Evolutionary conservation across 352 stramenopile genomes (phyloP).

Genomic region (Pythium aphanidermatum): DNA sequence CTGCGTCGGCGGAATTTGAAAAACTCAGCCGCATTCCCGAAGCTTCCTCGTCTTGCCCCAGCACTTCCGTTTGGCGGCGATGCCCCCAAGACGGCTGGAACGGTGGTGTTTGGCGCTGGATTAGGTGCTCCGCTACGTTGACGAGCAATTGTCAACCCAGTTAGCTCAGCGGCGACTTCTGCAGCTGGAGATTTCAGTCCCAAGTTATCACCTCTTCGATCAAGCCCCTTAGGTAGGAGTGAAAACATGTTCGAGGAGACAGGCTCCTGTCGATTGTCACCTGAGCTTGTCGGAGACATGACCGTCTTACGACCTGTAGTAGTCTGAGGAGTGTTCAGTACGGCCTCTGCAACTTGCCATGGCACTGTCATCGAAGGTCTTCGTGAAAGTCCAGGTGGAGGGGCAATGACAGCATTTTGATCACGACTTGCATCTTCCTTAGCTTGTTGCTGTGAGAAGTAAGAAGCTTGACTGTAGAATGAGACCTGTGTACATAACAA

Average conservation of each 20-base stretch:
- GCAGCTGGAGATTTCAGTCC: conserved; percentile 55
- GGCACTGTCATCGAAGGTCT: conserved; percentile 81
- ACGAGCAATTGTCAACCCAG: conserved; percentile 38
- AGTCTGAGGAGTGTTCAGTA: conserved; percentile 78
- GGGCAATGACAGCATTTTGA: conserved; percentile 60
- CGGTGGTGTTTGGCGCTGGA: conserved; percentile 9
- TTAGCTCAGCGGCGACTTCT: conserved; percentile 59
- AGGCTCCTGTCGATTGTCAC: conserved; percentile 1
- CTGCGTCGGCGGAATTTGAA: conserved; percentile 84
- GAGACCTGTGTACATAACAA: conserved; percentile 18
- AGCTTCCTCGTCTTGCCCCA: conserved; percentile 55
- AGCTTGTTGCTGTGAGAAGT: conserved; percentile 61
- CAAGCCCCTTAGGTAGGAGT: conserved; percentile 9
- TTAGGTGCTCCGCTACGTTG: conserved; percentile 29
- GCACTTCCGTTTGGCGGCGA: conserved; percentile 22
- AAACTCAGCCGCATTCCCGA: conserved; percentile 80
- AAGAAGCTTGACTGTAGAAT: conserved; percentile 69
- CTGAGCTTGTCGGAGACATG: conserved; percentile 24
- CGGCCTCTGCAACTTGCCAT: conserved; percentile 78
- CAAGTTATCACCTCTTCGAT: conserved; percentile 16
- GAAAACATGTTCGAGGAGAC: conserved; percentile 43
- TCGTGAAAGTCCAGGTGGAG: conserved; percentile 63
- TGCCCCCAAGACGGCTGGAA: conserved; percentile 20
- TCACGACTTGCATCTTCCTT: conserved; percentile 49
- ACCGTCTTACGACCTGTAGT: conserved; percentile 60